These are phyloP conservation scores for Fusarium compactum DNA, from an alignment of 2,329 filamentous ascomycete genomes.

Conservation along the genomic window DNA sequence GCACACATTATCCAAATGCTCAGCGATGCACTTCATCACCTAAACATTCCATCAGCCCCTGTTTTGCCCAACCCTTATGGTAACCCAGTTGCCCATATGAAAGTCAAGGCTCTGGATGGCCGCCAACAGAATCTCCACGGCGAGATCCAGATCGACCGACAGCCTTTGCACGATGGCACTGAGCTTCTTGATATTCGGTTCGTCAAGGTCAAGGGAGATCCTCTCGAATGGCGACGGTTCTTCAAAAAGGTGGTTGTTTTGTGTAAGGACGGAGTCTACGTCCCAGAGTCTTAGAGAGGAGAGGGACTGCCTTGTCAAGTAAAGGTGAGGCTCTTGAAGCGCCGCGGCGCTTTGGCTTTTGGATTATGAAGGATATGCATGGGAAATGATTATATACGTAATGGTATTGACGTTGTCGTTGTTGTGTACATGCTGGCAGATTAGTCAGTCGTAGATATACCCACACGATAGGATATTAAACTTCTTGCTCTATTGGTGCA, in stretches of 20 bases:
- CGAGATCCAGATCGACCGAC: constrained; percentile 78
- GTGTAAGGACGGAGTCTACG: constrained; percentile 85
- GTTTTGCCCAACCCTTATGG: constrained; percentile 60
- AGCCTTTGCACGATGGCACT: constrained; percentile 64
- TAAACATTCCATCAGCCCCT: constrained; percentile 80
- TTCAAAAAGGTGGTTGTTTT: constrained; percentile 95
- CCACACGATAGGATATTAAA: not conserved
- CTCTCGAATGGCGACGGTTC: constrained; percentile 93
- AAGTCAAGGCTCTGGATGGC: constrained; percentile 79
- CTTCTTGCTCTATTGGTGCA: not conserved
- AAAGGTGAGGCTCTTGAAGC: not conserved
- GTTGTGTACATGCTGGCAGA: not conserved
- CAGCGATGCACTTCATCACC: constrained; percentile 82
- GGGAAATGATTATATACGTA: constrained; percentile 4
- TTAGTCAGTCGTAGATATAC: not conserved
- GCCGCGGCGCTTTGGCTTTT: not conserved
- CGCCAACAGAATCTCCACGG: constrained; percentile 79
- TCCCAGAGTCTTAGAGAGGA: constrained; percentile 56
- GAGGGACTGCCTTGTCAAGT: constrained; percentile 35
- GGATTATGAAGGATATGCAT: constrained; percentile 13
- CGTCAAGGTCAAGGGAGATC: constrained; percentile 94
- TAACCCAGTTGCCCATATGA: constrained; percentile 72
- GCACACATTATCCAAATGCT: constrained; percentile 83
- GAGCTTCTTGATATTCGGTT: constrained; percentile 88
- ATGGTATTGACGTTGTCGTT: constrained; percentile 3